Evolutionary conservation across 2,329 filamentous ascomycete species (phyloP).

Genomic region (Penicillium sp.): DNA sequence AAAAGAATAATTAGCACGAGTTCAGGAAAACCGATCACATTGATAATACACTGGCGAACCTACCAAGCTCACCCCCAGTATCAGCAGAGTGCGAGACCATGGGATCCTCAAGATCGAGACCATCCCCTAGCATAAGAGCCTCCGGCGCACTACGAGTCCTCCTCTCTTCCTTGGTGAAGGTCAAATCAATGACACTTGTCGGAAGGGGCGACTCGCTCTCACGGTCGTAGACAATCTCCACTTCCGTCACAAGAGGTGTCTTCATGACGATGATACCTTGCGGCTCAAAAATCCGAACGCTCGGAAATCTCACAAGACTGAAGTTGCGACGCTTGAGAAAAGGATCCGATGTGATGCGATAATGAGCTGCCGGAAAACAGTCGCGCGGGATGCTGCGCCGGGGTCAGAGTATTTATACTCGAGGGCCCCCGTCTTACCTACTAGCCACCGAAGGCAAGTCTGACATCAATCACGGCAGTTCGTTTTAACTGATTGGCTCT

Average conservation of each 20-base stretch:
- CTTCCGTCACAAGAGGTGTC: constrained; percentile 25
- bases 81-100: constrained; percentile 40
- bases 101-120: constrained; percentile 35
- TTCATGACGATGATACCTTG: constrained; percentile 5
- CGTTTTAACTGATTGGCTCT: not conserved
- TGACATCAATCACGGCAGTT: constrained; percentile 19
- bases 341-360: constrained; percentile 2
- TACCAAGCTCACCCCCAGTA: constrained; percentile 39
- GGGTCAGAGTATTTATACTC: constrained; percentile 8
- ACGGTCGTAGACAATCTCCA: constrained; percentile 38
- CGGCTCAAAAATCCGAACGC: constrained; percentile 3
- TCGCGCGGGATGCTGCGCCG: constrained; percentile 14
- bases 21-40: no score
- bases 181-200: constrained; percentile 1
- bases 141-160: not conserved
- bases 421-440: no score
- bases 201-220: constrained; percentile 34
- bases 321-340: not conserved
- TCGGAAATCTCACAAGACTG: not conserved
- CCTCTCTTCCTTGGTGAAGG: not conserved
- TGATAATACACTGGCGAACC: not conserved
- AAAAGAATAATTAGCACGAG: not conserved
- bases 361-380: not conserved
- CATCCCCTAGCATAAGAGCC: constrained; percentile 22
- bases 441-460: constrained; percentile 18